Base-by-base conservation (phyloP, 805 yeast species). In the Scheffersomyces coipomensis region DNA sequence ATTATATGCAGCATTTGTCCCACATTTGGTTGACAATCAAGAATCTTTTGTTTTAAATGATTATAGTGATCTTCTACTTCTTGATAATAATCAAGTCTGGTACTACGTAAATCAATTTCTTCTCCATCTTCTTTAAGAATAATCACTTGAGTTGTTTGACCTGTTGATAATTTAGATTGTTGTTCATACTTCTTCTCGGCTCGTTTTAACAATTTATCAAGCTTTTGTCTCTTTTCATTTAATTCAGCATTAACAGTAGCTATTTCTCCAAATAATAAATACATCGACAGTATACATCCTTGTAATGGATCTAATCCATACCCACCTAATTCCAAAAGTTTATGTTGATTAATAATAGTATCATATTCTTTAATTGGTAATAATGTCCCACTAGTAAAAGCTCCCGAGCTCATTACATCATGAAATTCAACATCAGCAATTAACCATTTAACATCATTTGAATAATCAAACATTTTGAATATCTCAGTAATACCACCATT, bases 231-330 rank as follows among this genome's bases (percentile, higher is more conserved):
- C 25, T 36, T 33, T 19, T 33, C 19, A 22, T 37, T 40, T 13
- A 43, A 25, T 11, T 30, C 39, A 12, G 30, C 35, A 7, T 32
- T 27, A n/a, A 30, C 33, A 5, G 36, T 9, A 10, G 16, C 29
- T n/a, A 52, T 38, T 17, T 51, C 58, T 13, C 47, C 54, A 10
- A 56, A 32, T 11, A 53, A 13, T 15, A 51, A 35, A 27, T 44
- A 51, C 2, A 54, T 32, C 5, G 52, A 46, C 30, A 52, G 56
- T 17, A 44, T 44, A 19, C 51, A 43, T 2, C 61, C 61, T 36
- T 56, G 63, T 13, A 51, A 42, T 8, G 60, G 53, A 35, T 58
- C 63, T 19, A 55, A 39, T 8, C 61, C 61, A 41, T 56, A 58
- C 17, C 39, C 35, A 37, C 39, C 33, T 10, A 17, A n/a, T 19